Percentiles rank a stretch among this genome's conserved stretches.
phyloP scores from a whole-genome alignment of 2,329 filamentous ascomycete genomes.

The Emergomyces orientalis region DNA sequence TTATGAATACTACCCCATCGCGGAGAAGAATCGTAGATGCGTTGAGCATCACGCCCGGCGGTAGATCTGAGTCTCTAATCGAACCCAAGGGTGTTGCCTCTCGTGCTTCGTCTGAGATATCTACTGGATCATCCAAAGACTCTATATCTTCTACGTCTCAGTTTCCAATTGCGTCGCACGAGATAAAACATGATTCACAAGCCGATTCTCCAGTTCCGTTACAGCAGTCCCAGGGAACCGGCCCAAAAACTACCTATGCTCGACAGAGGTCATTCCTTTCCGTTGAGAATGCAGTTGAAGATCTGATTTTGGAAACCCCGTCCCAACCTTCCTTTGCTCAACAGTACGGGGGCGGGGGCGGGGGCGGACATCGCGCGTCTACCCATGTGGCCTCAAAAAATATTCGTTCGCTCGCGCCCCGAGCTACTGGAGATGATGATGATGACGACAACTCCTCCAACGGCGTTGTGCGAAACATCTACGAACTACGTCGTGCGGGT shows the following conservation, averaged over 20 bases:
- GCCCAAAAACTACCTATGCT: constrained; percentile 49
- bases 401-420: constrained; percentile 17
- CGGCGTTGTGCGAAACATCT: constrained; percentile 46
- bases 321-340: not conserved
- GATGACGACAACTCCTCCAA: constrained; percentile 33
- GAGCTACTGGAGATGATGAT: constrained; percentile 33
- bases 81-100: constrained; percentile 6
- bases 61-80: not conserved
- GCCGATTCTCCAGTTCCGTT: constrained; percentile 13
- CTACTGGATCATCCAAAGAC: not conserved
- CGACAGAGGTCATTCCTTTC: constrained; percentile 51
- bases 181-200: not conserved
- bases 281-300: constrained; percentile 32
- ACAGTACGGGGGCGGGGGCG: not conserved
- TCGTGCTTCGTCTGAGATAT: constrained; percentile 3
- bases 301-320: constrained; percentile 2
- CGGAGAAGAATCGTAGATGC: constrained; percentile 31
- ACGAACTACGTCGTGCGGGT: constrained; percentile 52
- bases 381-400: constrained; percentile 1
- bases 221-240: constrained; percentile 22
- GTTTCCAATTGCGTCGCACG: not conserved
- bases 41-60: constrained; percentile 12
- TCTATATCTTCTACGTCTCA: not conserved
- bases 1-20: constrained; percentile 15
- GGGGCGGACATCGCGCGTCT: not conserved